A percentile compares a stretch with the other conserved stretches of the same genome.
Conservation (phyloP, 495 filamentous ascomycete genomes). For the Lichina pygmaea region DNA sequence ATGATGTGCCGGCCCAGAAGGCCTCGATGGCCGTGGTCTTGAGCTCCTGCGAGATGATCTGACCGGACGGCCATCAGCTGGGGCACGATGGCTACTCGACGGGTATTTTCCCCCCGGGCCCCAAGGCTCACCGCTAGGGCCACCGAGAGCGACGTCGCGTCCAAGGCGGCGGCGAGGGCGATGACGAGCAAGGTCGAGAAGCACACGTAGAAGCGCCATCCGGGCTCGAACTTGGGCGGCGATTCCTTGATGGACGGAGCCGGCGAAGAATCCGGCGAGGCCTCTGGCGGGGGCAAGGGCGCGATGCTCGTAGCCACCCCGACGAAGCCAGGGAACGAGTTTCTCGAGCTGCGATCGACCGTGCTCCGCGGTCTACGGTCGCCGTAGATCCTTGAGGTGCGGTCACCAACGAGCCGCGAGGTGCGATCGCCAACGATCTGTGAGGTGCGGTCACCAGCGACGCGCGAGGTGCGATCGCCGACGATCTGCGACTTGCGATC, state of each 20-base stretch:
- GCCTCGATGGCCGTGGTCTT: constrained; percentile 18
- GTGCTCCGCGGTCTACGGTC: no score
- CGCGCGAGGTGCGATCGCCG: no score
- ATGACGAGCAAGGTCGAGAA: constrained; percentile 32
- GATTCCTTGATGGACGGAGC: neutral
- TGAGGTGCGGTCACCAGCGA: no score
- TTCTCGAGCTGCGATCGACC: no score
- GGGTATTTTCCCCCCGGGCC: neutral
- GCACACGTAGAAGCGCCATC: constrained; percentile 15
- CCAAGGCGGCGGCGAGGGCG: constrained; percentile 39
- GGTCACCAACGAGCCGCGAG: no score
- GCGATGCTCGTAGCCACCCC: no score
- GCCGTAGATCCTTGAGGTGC: no score
- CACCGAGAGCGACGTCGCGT: constrained; percentile 48
- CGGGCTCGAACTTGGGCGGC: constrained; percentile 10
- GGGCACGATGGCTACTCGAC: neutral
- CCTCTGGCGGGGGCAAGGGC: no score
- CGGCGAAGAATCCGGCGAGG: neutral
- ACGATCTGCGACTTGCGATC: no score
- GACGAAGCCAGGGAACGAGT: no score
- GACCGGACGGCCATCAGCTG: neutral
- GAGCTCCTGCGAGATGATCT: constrained; percentile 22
- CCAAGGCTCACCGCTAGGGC: constrained; percentile 30
- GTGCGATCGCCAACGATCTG: no score
- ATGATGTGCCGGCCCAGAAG: constrained; percentile 28